These are phyloP conservation scores for Groenewaldozyma sp. DNA, from an alignment of 1,139 yeast genomes.

Conservation along the genomic window DNA sequence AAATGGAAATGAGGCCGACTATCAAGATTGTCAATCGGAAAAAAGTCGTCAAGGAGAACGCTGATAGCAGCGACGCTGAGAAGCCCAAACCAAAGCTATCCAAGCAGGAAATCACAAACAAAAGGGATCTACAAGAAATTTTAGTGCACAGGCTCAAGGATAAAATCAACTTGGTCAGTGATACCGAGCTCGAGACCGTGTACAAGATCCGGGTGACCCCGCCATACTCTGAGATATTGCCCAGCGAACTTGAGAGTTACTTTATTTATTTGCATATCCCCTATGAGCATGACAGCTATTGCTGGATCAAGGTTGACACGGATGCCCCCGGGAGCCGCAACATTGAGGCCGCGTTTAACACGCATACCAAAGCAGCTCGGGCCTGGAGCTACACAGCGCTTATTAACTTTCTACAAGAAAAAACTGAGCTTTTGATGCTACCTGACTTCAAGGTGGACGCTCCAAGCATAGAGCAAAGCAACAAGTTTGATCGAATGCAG, in stretches of 20 bases:
- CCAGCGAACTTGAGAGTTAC: conserved; percentile 11
- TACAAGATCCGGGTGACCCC: conserved; percentile 15
- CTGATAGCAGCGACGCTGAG: not conserved
- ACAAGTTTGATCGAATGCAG: not conserved
- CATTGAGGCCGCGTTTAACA: conserved; percentile 25
- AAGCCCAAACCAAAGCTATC: not conserved
- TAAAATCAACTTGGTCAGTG: conserved; percentile 10
- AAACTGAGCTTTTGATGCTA: not conserved
- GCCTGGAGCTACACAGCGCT: conserved; percentile 26
- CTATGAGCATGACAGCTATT: not conserved
- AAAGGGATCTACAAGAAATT: not conserved
- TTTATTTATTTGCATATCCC: not conserved
- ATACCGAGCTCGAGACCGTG: conserved; percentile 10
- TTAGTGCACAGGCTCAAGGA: conserved; percentile 13
- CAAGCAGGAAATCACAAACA: not conserved
- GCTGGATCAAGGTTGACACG: not conserved
- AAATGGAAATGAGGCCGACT: conserved; percentile 49
- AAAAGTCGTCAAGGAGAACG: not conserved
- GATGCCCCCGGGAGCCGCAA: conserved; percentile 7
- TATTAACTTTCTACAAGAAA: conserved; percentile 21
- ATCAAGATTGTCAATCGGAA: conserved; percentile 38
- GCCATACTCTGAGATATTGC: conserved; percentile 16
- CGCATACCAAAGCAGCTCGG: conserved; percentile 17
- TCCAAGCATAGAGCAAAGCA: not conserved
- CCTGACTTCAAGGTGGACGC: conserved; percentile 4